These are phyloP conservation scores for Saxophila tyrrhenica DNA, from an alignment of 495 filamentous ascomycete genomes.

Conservation along the genomic window DNA sequence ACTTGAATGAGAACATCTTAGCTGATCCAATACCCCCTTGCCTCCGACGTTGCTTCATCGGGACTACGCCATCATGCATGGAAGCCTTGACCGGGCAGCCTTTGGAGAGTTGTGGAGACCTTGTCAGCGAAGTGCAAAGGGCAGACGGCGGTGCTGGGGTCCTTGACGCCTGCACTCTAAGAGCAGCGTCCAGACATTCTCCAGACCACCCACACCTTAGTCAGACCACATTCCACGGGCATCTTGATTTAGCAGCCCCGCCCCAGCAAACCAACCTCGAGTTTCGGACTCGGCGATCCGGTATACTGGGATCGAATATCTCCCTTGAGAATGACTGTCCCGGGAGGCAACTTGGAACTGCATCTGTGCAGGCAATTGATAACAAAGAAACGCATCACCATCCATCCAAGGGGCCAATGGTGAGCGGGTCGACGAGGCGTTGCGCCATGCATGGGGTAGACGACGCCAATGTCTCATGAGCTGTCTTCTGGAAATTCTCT, in stretches of 20 bases:
- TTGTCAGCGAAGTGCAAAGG: neutral
- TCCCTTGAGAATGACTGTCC: neutral
- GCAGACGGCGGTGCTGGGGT: too few species aligned
- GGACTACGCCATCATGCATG: neutral
- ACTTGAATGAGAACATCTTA: neutral
- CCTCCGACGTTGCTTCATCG: neutral
- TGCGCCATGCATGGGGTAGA: slow-evolving; percentile 8
- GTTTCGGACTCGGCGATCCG: neutral
- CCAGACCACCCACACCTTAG: neutral
- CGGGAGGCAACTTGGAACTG: neutral
- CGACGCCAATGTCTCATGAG: slow-evolving; percentile 9
- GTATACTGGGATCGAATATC: neutral
- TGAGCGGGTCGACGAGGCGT: neutral
- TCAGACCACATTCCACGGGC: neutral
- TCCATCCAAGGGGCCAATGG: neutral
- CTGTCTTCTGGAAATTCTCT: slow-evolving; percentile 11
- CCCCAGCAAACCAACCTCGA: neutral
- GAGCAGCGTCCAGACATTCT: neutral
- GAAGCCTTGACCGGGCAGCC: neutral
- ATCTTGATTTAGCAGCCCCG: neutral
- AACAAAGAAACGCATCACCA: neutral
- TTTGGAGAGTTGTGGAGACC: neutral
- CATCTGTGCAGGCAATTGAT: neutral
- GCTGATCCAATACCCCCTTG: neutral
- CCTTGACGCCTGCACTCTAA: too few species aligned